These are phyloP conservation scores for Fraxinus floribunda DNA, from an alignment of 305 asterid species.

Conservation along the genomic window DNA sequence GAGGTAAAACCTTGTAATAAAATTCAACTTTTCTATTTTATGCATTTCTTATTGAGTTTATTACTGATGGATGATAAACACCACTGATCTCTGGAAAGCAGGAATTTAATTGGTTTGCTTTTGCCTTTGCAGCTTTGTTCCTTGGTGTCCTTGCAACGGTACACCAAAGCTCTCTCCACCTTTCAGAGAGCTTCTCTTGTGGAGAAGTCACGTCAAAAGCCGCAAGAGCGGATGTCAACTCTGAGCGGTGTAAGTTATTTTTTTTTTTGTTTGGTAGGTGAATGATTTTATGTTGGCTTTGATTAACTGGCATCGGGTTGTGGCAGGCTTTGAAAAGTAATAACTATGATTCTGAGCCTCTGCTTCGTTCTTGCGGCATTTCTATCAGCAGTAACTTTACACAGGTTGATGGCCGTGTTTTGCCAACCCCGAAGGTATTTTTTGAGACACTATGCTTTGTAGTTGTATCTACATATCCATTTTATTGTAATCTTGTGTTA, in stretches of 20 bases:
- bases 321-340: constrained; percentile 65
- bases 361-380: constrained; percentile 68
- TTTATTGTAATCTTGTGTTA: neutral
- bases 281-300: neutral
- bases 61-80: neutral
- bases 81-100: neutral
- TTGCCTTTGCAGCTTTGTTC: constrained; percentile 27
- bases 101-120: neutral
- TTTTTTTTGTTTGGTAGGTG: neutral
- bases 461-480: neutral
- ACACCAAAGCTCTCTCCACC: constrained; percentile 65
- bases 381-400: constrained; percentile 55
- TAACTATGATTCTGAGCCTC: constrained; percentile 62
- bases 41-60: neutral
- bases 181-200: constrained; percentile 71
- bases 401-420: constrained; percentile 74
- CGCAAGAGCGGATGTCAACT: constrained; percentile 68
- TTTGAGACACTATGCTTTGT: neutral
- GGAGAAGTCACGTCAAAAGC: constrained; percentile 83
- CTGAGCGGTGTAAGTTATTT: constrained; percentile 47
- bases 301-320: constrained; percentile 7
- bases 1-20: constrained; percentile 40
- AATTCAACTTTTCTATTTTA: neutral
- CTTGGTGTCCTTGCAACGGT: constrained; percentile 63
- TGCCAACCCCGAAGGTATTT: constrained; percentile 65